Percentiles rank a stretch among this genome's conserved stretches.
These are phyloP conservation scores for Ascochyta lentis DNA, from an alignment of 2,329 filamentous ascomycete genomes.

Conservation along the genomic window DNA sequence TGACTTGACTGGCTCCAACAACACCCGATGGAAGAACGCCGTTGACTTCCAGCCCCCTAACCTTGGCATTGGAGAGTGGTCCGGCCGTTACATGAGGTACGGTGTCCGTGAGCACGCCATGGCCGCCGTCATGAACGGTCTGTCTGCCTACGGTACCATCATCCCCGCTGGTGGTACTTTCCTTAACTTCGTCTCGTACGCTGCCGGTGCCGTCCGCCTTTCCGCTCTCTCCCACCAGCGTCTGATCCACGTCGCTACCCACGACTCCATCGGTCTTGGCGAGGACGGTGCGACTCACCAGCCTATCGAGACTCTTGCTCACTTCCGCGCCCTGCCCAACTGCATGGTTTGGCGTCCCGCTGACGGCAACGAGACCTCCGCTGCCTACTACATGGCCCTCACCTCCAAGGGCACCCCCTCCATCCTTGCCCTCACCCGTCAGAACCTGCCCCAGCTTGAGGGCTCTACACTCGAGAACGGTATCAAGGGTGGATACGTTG, in stretches of 20 bases:
- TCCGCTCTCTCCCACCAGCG: slow-evolving; percentile 91
- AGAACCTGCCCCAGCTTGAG: slow-evolving; percentile 98
- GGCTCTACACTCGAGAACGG: slow-evolving; percentile 87
- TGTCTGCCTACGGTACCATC: slow-evolving; percentile 92
- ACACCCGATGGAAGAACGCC: slow-evolving; percentile 97
- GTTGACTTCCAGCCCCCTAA: slow-evolving; percentile 95
- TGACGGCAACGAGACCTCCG: slow-evolving; percentile 97
- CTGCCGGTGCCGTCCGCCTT: slow-evolving; percentile 91
- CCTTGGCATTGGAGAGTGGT: slow-evolving; percentile 85
- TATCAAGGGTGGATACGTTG: slow-evolving; percentile 94
- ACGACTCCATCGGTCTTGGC: slow-evolving; percentile 98
- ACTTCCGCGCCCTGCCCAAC: slow-evolving; percentile 99
- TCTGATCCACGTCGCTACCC: slow-evolving; percentile 93
- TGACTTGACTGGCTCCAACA: slow-evolving; percentile 97
- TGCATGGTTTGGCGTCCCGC: slow-evolving; percentile 99
- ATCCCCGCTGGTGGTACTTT: slow-evolving; percentile 96
- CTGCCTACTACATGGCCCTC: slow-evolving; percentile 94
- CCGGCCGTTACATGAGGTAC: slow-evolving; percentile 90
- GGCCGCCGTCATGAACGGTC: slow-evolving; percentile 93
- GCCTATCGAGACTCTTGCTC: slow-evolving; percentile 96
- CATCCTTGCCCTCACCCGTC: slow-evolving; percentile 92
- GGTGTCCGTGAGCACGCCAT: slow-evolving; percentile 92
- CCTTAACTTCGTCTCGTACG: slow-evolving; percentile 99
- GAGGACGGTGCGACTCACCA: slow-evolving; percentile 99
- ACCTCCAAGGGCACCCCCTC: slow-evolving; percentile 89